phyloP scores from a whole-genome alignment of 345 rosid species.

The Combretum micranthum region DNA sequence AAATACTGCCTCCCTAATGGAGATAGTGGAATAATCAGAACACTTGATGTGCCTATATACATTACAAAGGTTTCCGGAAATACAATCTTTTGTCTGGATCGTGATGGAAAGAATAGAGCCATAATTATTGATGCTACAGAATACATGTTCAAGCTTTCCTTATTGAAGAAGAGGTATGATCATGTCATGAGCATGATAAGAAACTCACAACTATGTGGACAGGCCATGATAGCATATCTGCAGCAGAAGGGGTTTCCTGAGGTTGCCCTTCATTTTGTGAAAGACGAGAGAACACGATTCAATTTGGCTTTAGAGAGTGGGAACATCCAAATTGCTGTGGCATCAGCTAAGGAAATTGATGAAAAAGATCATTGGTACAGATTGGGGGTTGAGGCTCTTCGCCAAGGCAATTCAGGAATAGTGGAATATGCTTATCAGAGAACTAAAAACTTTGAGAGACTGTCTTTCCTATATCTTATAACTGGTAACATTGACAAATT shows the following conservation, averaged over 20 bases:
- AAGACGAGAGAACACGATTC: slow-evolving; percentile 88
- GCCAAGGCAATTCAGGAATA: slow-evolving; percentile 89
- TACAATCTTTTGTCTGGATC: slow-evolving; percentile 71
- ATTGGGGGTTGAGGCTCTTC: slow-evolving; percentile 96
- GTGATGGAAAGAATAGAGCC: slow-evolving; percentile 72
- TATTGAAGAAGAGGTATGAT: slow-evolving; percentile 74
- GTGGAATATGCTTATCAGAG: slow-evolving; percentile 95
- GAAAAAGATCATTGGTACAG: slow-evolving; percentile 94
- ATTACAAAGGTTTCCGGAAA: slow-evolving; percentile 69
- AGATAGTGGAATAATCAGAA: slow-evolving; percentile 73
- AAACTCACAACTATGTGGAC: slow-evolving; percentile 92
- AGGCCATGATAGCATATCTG: slow-evolving; percentile 92
- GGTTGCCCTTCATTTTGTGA: slow-evolving; percentile 96
- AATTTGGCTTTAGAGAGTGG: slow-evolving; percentile 96
- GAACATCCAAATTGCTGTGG: slow-evolving; percentile 89
- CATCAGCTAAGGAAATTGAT: slow-evolving; percentile 91
- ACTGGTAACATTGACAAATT: slow-evolving; percentile 85
- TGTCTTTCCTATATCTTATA: slow-evolving; percentile 84
- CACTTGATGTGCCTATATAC: slow-evolving; percentile 82
- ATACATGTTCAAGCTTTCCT: slow-evolving; percentile 77
- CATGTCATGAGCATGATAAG: slow-evolving; percentile 94
- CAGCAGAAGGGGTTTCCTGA: slow-evolving; percentile 98
- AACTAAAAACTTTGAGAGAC: slow-evolving; percentile 94
- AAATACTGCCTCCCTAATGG: slow-evolving; percentile 96
- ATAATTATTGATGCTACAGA: slow-evolving; percentile 78